Evolutionary conservation across 352 stramenopile species (phyloP).

Genomic region (Globisporangium perplexum): DNA sequence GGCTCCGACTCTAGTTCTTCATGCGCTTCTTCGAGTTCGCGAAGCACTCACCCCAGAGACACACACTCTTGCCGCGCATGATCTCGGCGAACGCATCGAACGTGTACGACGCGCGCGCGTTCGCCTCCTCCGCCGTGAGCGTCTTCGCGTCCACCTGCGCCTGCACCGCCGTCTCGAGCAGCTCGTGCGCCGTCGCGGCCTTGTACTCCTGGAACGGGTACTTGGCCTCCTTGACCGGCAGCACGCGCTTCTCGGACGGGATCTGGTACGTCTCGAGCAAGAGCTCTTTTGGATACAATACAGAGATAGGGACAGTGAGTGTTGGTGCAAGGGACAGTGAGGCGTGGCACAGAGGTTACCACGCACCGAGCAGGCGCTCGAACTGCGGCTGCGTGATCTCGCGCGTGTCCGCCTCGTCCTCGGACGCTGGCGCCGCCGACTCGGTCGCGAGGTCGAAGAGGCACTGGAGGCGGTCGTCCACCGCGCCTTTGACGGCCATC

Average conservation of each 20-base stretch:
- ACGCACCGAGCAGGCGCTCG: conserved; percentile 44
- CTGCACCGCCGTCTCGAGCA: conserved; percentile 30
- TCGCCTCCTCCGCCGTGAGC: conserved; percentile 47
- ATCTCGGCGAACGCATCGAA: conserved; percentile 75
- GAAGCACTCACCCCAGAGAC: conserved; percentile 84
- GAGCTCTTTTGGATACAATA: conserved; percentile 30
- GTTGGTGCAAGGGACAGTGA: too few relatives aligned
- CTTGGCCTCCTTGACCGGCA: conserved; percentile 57
- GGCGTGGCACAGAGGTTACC: too few relatives aligned
- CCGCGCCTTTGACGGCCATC: conserved; percentile 68
- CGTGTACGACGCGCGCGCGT: conserved; percentile 46
- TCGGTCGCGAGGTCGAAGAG: conserved; percentile 67
- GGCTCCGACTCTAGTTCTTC: conserved; percentile 49
- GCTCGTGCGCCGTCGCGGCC: conserved; percentile 25
- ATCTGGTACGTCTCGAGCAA: conserved; percentile 78
- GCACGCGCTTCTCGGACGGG: conserved; percentile 79
- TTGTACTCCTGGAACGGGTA: conserved; percentile 78
- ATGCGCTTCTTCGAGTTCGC: conserved; percentile 78
- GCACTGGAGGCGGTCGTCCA: conserved; percentile 63
- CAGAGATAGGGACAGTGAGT: background rate
- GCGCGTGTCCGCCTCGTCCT: conserved; percentile 22
- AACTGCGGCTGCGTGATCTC: conserved; percentile 55
- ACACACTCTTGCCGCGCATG: conserved; percentile 76
- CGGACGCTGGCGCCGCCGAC: conserved; percentile 11
- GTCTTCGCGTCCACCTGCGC: conserved; percentile 43